phyloP scores from a whole-genome alignment of 306 rosid species.

The Trifolium repens region DNA sequence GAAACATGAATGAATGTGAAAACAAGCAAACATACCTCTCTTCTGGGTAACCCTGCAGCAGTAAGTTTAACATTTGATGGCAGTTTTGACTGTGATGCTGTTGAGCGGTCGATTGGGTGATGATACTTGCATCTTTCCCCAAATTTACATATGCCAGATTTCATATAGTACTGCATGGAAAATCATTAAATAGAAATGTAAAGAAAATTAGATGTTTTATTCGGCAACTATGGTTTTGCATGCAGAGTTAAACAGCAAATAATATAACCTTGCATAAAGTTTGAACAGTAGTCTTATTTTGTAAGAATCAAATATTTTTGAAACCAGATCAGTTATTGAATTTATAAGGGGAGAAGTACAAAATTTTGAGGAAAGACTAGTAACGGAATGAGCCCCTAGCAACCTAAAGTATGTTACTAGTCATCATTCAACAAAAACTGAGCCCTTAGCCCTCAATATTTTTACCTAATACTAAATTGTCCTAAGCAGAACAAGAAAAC shows the following conservation, averaged over 20 bases:
- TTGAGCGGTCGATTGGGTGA: slow-evolving; percentile 89
- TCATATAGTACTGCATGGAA: slow-evolving; percentile 76
- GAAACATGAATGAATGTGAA: slow-evolving; percentile 15
- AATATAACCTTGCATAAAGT: slow-evolving; percentile 5
- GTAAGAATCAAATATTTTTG: slow-evolving; percentile 15
- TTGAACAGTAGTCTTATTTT: neutral
- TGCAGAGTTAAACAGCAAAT: slow-evolving; percentile 12
- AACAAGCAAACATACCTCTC: slow-evolving; percentile 69
- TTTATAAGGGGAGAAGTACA: neutral
- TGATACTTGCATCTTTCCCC: slow-evolving; percentile 88
- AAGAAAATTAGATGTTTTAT: slow-evolving; percentile 7
- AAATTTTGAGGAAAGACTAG: neutral
- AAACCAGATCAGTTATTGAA: slow-evolving; percentile 11
- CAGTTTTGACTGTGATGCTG: slow-evolving; percentile 53
- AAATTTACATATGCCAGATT: slow-evolving; percentile 87
- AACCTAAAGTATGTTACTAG: neutral
- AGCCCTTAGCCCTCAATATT: neutral
- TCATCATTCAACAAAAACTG: slow-evolving; percentile 9
- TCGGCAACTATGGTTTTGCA: neutral
- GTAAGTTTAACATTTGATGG: slow-evolving; percentile 71
- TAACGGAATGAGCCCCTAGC: neutral
- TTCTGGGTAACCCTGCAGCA: slow-evolving; percentile 92
- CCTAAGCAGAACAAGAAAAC: slow-evolving; percentile 14
- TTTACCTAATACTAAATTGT: neutral
- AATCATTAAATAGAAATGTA: slow-evolving; percentile 20